Percentiles rank a stretch among this genome's conserved stretches.
phyloP scores from a whole-genome alignment of 345 rosid species.

The Sisymbrium irio region DNA sequence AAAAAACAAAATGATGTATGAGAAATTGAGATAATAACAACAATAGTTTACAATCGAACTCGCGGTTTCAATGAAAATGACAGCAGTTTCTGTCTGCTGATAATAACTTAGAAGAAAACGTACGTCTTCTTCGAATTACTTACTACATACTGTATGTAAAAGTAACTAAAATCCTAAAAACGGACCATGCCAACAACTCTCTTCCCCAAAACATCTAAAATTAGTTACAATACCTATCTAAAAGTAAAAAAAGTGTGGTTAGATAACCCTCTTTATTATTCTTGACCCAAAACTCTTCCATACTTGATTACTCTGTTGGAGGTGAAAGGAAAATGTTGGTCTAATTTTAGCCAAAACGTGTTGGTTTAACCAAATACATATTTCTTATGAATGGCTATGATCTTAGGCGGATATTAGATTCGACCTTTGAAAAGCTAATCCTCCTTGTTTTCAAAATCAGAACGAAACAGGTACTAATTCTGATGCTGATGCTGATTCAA shows the following conservation, averaged over 20 bases:
- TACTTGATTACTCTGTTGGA: too few species aligned
- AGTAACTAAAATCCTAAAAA: neutral
- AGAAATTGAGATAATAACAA: too few species aligned
- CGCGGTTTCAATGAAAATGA: neutral
- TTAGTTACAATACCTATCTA: neutral
- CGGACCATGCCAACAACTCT: neutral
- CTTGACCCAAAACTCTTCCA: neutral
- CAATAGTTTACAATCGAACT: neutral
- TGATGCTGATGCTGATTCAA: neutral
- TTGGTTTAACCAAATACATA: too few species aligned
- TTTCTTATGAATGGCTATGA: too few species aligned
- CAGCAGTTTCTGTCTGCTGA: neutral
- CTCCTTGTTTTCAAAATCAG: too few species aligned
- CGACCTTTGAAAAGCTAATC: too few species aligned
- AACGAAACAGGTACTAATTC: too few species aligned
- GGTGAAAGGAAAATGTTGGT: neutral
- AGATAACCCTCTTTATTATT: too few species aligned
- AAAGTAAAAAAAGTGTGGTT: neutral
- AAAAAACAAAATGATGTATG: neutral
- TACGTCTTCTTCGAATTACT: neutral
- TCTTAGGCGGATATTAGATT: too few species aligned
- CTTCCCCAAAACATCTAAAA: too few species aligned
- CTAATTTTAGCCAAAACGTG: neutral
- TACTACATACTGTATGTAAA: neutral
- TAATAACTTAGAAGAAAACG: neutral